A percentile compares a stretch with the other conserved stretches of the same genome.
Conservation (phyloP, 2,329 filamentous ascomycete genomes). For the Apiospora aurea region DNA sequence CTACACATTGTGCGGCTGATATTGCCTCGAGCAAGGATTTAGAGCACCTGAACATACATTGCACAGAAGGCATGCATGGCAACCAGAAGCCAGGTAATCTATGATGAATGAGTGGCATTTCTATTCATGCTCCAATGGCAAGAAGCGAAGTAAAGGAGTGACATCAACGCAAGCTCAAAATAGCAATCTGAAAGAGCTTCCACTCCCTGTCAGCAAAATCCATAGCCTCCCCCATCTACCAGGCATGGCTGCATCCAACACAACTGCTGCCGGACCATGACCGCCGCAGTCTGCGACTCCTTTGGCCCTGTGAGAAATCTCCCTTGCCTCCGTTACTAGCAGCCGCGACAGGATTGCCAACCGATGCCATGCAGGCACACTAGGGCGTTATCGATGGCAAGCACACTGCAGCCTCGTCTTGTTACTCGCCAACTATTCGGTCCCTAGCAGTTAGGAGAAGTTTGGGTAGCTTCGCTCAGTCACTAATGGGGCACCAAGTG, state of each 20-base stretch:
- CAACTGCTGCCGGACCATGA: not conserved
- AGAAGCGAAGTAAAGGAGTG: conserved; percentile 13
- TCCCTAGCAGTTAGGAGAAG: conserved; percentile 11
- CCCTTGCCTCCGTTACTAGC: conserved; percentile 8
- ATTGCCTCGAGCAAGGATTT: not conserved
- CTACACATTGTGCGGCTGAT: not conserved
- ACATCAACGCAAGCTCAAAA: conserved; percentile 21
- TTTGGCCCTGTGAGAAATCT: not conserved
- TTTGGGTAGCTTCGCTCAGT: not conserved
- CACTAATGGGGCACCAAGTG: not conserved
- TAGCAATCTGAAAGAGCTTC: conserved; percentile 15
- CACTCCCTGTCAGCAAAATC: not conserved
- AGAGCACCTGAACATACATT: not conserved
- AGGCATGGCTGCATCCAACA: conserved; percentile 4
- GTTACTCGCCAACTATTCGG: not conserved
- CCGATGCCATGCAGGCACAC: not conserved
- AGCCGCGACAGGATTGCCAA: not conserved
- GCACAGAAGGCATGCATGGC: not conserved
- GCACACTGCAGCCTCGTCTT: conserved; percentile 4
- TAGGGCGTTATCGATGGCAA: not conserved
- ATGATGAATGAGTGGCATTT: conserved; percentile 11
- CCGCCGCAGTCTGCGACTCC: not conserved
- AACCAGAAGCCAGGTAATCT: not conserved
- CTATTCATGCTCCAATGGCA: conserved; percentile 11
- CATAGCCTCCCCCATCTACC: conserved; percentile 2